These are phyloP conservation scores for Striga asiatica DNA, from an alignment of 257 asterid species.

Conservation along the genomic window DNA sequence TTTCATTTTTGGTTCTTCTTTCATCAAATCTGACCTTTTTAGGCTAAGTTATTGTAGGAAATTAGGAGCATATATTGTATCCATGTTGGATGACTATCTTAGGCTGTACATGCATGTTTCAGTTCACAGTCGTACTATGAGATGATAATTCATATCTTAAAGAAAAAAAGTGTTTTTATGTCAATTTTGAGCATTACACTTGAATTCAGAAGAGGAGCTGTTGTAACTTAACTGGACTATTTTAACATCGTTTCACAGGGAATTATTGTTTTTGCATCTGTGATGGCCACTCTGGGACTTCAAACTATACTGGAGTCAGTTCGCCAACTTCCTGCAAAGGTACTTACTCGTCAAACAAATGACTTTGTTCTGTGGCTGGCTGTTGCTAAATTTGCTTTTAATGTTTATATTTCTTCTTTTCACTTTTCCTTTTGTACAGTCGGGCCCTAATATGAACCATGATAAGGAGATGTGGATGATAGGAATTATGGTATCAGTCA, in stretches of 20 bases:
- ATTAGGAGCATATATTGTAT: neutral
- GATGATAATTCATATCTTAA: neutral
- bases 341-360: slow-evolving; percentile 11
- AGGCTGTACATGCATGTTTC: neutral
- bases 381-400: neutral
- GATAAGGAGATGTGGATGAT: slow-evolving; percentile 83
- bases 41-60: neutral
- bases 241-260: slow-evolving; percentile 39
- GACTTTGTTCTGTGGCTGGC: neutral
- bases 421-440: slow-evolving; percentile 27
- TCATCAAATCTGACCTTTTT: neutral
- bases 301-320: slow-evolving; percentile 80
- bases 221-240: slow-evolving; percentile 11
- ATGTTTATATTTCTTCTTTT: neutral
- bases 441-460: slow-evolving; percentile 44
- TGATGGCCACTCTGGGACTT: slow-evolving; percentile 88
- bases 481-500: slow-evolving; percentile 85
- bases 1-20: neutral
- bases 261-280: slow-evolving; percentile 83
- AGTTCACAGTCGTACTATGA: too few species aligned
- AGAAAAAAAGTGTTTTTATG: neutral
- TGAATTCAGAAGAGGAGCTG: too few species aligned
- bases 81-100: neutral
- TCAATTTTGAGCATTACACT: too few species aligned
- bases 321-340: slow-evolving; percentile 63